Evolutionary conservation across 2,329 filamentous ascomycete species (phyloP), one percentile per base, ranked within the genome.

Genomic region (Phialophora verrucosa): DNA sequence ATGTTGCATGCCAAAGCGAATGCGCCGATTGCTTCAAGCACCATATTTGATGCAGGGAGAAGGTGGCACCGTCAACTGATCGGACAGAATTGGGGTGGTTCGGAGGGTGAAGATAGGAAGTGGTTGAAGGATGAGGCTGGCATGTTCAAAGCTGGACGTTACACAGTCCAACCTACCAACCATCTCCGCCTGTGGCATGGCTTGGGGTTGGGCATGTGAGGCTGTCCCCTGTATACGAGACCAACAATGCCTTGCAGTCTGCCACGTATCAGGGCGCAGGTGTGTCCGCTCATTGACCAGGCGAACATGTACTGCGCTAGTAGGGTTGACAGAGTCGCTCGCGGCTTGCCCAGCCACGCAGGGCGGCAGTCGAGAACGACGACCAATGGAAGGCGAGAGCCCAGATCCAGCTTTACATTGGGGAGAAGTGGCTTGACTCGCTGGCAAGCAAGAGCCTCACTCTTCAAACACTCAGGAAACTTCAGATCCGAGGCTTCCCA

Each of bases 1-100:
- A 53, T 53, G 23, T 53, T 53, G 50, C 50, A 53, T 20, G 50
- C 50, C 23, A 53, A 53, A 11, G 50, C 38, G 17, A 44, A 44
- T n/a, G 38, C 38, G 6, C 38, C 17, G 6, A 44, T 44, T n/a
- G 38, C 38, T 44, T 44, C 38, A 44, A 44, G 38, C 38, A 44
- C 38, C 38, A 44, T 44, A 44, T n/a, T 44, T 20, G 38, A 44
- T n/a, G 3, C 38, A 44, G 38, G 14, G 5, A 44, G 38, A n/a
- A 44, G 17, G 20, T 44, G 14, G 17, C 17, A 8, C 38, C 17
- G 38, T 44, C 14, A 44, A 44, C 38, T 44, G 5, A 8, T n/a
- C 38, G 38, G 38, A 44, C 38, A 44, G 38, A 17, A 44, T 44
- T 5, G 17, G 6, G 14, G 38, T 17, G 12, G 17, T 44, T 44